Base-by-base conservation (phyloP, 83 land plant genomes). In the Picea engelmannii region DNA sequence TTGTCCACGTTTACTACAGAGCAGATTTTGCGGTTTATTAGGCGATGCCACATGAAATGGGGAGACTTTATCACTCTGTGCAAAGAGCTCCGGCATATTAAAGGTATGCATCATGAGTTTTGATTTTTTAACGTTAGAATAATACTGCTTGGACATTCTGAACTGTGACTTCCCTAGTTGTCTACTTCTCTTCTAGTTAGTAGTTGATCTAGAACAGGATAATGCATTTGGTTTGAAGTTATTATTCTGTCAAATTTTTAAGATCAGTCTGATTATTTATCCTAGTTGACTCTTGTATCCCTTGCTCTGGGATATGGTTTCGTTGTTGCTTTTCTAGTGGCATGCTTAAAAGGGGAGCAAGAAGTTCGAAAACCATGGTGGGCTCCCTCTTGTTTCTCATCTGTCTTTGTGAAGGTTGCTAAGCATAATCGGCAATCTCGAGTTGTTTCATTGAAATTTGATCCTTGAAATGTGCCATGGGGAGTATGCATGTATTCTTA, bases 1-100 rank as follows among this genome's bases (percentile, higher is more conserved):
- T 81, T 84, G 74, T 84, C 86, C 18, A 71, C 84, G 11, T 84
- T 84, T 62, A 81, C 86, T 31, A 84, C 86, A 35, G 85, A 84
- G 62, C 85, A 84, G 40, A 84, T 84, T 76, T 85, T 84, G 23
- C 85, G 85, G 18, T 84, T 84, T 62, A 84, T 84, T 8, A n/a
- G 86, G 49, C 79, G 86, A 15, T 84, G 85, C 68, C 86, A 84
- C 44, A 84, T 84, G 86, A 84, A 84, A 49, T 84, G 86, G 86
- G 86, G 85, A 68, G 86, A 84, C 60, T 84, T 84, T 78, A 84
- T 84, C 61, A 84, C 84, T 15, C 78, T 84, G 18, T 84, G 85
- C 68, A 84, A 81, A 62, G 86, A 84, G 85, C 86, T 84, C 2
- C 63, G 86, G 17, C 78, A 62, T 21, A 81, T 84, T 23, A 84